Evolutionary conservation across 305 asterid species (phyloP), one percentile per base, ranked within the genome.

Genomic region (Solanum hybrid): DNA sequence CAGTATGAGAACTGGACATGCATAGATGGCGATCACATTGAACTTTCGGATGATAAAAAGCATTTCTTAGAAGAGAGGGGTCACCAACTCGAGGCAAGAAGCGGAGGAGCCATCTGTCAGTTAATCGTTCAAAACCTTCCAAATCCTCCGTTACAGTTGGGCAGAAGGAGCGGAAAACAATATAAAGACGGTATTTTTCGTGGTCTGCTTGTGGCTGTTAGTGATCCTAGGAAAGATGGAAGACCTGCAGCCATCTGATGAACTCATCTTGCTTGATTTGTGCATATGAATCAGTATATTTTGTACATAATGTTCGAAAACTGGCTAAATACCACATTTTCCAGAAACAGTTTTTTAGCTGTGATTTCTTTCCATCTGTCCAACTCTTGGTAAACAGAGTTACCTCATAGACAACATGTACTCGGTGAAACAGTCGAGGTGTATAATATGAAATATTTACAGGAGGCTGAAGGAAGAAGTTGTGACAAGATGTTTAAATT

Each of bases 161-260:
- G 94, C 1, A 87, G 96, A 80, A 86, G 81, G 86, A 35, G 26
- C 5, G 91, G 92, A 34, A 93, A 92, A 89, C 40, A 24, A 64
- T 86, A 89, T n/a, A 90, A 91, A 61, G 51, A 86, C 24, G 78
- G 86, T 3, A 88, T 90, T 6, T 33, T 89, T 31, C 94, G n/a
- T 18, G 99, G 99, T n/a, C 40, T 90, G 76, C 95, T 97, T 77
- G 96, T 95, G 5, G 99, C 98, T 39, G 95, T 97, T 2, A 95
- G 98, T 78, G 99, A 97, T 92, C 98, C 98, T 33, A 92, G 99
- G 89, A 97, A 97, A 93, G 98, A 97, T 28, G 99, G 99, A 64
- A 91, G 89, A 88, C 98, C 99, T 8, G 99, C 99, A 13, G 98
- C 97, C 11, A 89, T 96, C n/a, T 95, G 96, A 96, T 87, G 24